Conservation (phyloP, 805 yeast genomes). For the Kodamaea neixiangensis region DNA sequence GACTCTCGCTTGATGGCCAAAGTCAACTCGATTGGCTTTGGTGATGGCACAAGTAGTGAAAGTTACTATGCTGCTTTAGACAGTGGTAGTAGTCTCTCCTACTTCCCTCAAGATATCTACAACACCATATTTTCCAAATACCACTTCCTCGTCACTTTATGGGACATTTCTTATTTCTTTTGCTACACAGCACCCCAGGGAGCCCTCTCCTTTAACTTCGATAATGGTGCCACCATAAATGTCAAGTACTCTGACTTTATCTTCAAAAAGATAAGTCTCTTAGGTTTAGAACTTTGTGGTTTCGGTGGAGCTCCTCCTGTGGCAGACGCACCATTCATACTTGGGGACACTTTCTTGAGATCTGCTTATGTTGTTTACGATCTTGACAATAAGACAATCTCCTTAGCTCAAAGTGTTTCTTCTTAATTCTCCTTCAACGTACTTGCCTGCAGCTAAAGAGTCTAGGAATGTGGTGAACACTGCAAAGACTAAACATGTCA, state of each 20-base stretch:
- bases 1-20: background rate
- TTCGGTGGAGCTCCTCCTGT: background rate
- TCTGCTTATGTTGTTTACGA: slow-evolving; percentile 27
- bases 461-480: too few relatives aligned
- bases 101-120: slow-evolving; percentile 3
- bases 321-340: slow-evolving; percentile 7
- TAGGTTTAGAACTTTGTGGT: background rate
- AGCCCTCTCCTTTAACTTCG: slow-evolving; percentile 3
- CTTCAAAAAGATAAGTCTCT: background rate
- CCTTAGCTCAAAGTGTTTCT: slow-evolving; percentile 38
- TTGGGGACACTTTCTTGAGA: slow-evolving; percentile 32
- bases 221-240: slow-evolving; percentile 4
- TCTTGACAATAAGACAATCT: slow-evolving; percentile 40
- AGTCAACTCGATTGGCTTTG: background rate
- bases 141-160: background rate
- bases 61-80: background rate
- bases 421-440: too few relatives aligned
- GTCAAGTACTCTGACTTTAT: slow-evolving; percentile 4
- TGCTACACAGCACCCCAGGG: slow-evolving; percentile 8
- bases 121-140: background rate
- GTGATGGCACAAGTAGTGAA: background rate
- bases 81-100: slow-evolving; percentile 1
- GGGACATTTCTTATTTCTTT: background rate
- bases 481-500: too few relatives aligned
- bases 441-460: too few relatives aligned